A percentile compares a stretch with the other conserved stretches of the same genome.
phyloP scores from a whole-genome alignment of 805 yeast genomes.

The Kodamaea laetipori region DNA sequence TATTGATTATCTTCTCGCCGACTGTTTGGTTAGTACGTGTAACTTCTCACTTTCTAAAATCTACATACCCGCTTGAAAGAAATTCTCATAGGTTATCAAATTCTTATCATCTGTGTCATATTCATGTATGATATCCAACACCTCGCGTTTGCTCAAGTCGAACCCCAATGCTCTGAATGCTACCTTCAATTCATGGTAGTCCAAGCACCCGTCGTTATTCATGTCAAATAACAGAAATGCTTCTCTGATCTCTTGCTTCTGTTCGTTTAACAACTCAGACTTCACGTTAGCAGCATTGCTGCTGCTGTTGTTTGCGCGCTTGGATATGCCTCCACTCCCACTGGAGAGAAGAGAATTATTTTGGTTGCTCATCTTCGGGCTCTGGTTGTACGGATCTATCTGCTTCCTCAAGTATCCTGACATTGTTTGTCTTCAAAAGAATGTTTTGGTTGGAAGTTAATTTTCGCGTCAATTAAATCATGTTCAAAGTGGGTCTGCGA shows the following conservation, averaged over 20 bases:
- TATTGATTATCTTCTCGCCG: slow-evolving; percentile 75
- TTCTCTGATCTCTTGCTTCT: slow-evolving; percentile 86
- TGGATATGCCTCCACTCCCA: slow-evolving; percentile 6
- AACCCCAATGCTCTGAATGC: slow-evolving; percentile 94
- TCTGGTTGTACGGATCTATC: slow-evolving; percentile 8
- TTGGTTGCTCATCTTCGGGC: slow-evolving; percentile 9
- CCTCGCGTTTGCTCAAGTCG: slow-evolving; percentile 74
- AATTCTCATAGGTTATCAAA: slow-evolving; percentile 77
- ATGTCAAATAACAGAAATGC: slow-evolving; percentile 90
- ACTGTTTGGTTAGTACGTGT: slow-evolving; percentile 46
- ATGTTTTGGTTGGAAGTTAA: slow-evolving; percentile 1
- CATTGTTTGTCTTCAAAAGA: slow-evolving; percentile 5
- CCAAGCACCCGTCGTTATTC: slow-evolving; percentile 87
- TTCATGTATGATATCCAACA: slow-evolving; percentile 73
- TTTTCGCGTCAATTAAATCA: slow-evolving; percentile 1
- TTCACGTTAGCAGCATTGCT: slow-evolving; percentile 34
- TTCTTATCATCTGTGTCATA: slow-evolving; percentile 77
- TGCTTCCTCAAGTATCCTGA: slow-evolving; percentile 12
- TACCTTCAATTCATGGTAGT: slow-evolving; percentile 90
- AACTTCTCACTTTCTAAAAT: not conserved
- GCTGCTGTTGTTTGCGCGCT: slow-evolving; percentile 6
- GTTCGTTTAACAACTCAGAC: slow-evolving; percentile 77
- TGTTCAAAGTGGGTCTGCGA: slow-evolving; percentile 25
- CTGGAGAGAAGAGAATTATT: slow-evolving; percentile 6
- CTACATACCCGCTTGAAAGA: slow-evolving; percentile 68